Evolutionary conservation across 2,329 filamentous ascomycete genomes (phyloP), one percentile per base, ranked within the genome.

Genomic region (Venturia pyrina): DNA sequence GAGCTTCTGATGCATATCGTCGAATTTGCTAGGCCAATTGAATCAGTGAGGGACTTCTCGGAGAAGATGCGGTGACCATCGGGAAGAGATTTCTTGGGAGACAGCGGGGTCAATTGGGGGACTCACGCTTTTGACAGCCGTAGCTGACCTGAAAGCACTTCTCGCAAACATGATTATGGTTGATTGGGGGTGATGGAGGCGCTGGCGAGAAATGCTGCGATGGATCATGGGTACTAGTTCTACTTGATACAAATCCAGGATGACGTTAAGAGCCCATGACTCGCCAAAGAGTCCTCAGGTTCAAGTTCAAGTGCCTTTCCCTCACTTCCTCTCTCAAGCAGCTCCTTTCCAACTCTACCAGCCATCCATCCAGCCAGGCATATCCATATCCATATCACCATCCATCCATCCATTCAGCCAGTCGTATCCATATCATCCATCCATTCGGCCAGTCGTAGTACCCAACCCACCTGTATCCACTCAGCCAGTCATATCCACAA

Each of bases 141-240:
- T 50, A 24, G 63, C 66, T 5, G 66, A 64, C 37, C 63, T 11
- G n/a, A 67, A 67, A 15, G 67, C 65, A 28, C 62, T 50, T 32
- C 64, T 60, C 6, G 66, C 65, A 62, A 67, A 67, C 66, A 67
- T 67, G 32, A 41, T 66, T 43, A 44, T 43, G n/a, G 40, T 59
- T 15, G 19, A 40, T 65, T 17, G 11, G 50, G 24, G 53, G 15
- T 19, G 19, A 4, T 3, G 19, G 53, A 32, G 32, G 53, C 53
- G 8, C 8, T 37, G 32, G 53, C 3, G 32, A 34, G 53, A 34
- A 37, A 59, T 59, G 53, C 15, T 59, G 50, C 17, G 10, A 21
- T 11, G 10, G 46, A 10, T 1, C 13, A 5, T 44, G 5, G 28
- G 28, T 28, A 28, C 28, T 28, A n/a, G n/a, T n/a, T n/a, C n/a